Evolutionary conservation across 1,284 basidiomycete species (phyloP), one percentile per base, ranked within the genome.

Genomic region (Ustilago cynodontis): DNA sequence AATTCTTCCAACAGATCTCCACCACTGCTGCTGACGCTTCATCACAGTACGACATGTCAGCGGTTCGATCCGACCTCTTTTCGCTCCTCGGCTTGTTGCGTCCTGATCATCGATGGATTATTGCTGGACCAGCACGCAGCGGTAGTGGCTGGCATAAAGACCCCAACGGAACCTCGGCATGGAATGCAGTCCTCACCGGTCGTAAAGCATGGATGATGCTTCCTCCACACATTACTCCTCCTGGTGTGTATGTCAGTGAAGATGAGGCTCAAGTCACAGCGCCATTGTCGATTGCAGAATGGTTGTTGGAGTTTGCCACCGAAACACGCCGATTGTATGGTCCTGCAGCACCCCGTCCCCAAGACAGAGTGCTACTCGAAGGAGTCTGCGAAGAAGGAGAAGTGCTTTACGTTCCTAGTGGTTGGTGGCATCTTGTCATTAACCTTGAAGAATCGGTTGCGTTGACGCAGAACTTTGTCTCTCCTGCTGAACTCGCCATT

Each of bases 381-480:
- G 87, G 86, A 2, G 84, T 88, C 3, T 88, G 87, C 73, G 71
- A 66, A 22, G 81, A 75, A 24, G 86, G 86, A 18, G 86, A 87
- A 65, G 83, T 85, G 53, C 79, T 87, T 53, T 87, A 86, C 55
- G 83, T 87, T 2, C 85, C 85, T 18, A 80, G 78, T 54, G 85
- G 85, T 9, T 86, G 80, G 86, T 77, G 74, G 84, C 84, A 78
- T 77, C 75, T 78, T 33, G 82, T 82, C 51, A 65, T 81, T 62
- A 85, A 85, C 56, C 69, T 73, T 14, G 62, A 68, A 55, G 79
- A 82, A 53, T 81, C 69, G 5, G 86, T 88, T 9, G 87, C 87
- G 1, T 79, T 88, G 39, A 88, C 87, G 8, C 87, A 88, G 69
- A 88, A 88, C 78, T 88, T 87, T 78, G 86, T 88, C 28, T 87